A percentile compares a stretch with the other conserved stretches of the same genome.
These are phyloP conservation scores for Botrytis paeoniae DNA, from an alignment of 2,329 filamentous ascomycete species.

Conservation along the genomic window DNA sequence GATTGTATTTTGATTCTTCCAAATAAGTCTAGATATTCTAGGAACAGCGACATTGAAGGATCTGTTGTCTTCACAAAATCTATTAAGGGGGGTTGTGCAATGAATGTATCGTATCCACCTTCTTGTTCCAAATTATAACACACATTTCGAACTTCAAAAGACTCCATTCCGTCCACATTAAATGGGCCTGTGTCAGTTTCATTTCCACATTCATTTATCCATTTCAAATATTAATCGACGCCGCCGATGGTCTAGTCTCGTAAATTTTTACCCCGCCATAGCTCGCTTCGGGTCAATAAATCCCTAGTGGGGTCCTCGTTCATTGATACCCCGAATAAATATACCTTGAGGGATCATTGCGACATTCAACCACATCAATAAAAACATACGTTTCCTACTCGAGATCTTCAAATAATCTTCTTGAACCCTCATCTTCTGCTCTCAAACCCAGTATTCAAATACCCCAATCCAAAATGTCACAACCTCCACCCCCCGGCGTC, in stretches of 20 bases:
- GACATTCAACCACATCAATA: not conserved
- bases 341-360: not conserved
- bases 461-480: conserved; percentile 24
- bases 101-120: not conserved
- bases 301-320: conserved; percentile 17
- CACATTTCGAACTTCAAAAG: not conserved
- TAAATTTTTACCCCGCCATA: conserved; percentile 13
- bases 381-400: not conserved
- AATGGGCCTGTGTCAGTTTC: not conserved
- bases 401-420: not conserved
- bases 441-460: not conserved
- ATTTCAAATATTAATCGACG: not conserved
- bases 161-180: not conserved
- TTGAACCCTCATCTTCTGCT: not conserved
- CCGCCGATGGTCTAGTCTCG: not conserved
- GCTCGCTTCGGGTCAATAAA: conserved; percentile 17
- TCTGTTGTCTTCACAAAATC: not conserved
- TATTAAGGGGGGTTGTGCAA: not conserved
- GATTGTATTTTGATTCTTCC: not conserved
- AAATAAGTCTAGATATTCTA: not conserved
- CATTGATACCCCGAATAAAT: conserved; percentile 9
- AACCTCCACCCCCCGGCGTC: conserved; percentile 36
- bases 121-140: not conserved
- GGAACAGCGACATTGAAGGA: too few species aligned
- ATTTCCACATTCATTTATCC: not conserved